These are phyloP conservation scores for Penicillium paneum DNA, from an alignment of 2,329 filamentous ascomycete species.

Conservation along the genomic window DNA sequence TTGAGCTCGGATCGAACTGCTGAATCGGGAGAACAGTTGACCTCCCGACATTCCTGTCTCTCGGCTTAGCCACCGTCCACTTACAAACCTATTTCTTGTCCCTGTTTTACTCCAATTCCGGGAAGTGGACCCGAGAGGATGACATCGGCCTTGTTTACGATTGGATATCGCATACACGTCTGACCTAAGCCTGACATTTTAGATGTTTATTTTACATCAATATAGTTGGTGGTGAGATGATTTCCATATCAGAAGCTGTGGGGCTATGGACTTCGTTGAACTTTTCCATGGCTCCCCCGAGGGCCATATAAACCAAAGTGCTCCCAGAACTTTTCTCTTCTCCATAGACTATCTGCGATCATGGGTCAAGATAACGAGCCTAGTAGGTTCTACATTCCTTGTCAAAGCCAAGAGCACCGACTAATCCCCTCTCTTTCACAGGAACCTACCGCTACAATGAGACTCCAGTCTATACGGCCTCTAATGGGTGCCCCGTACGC, in stretches of 20 bases:
- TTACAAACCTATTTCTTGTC: conserved; percentile 11
- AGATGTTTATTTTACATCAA: background rate
- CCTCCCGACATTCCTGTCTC: background rate
- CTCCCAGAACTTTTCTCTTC: background rate
- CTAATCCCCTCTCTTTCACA: conserved; percentile 12
- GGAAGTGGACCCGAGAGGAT: background rate
- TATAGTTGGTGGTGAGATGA: conserved; percentile 4
- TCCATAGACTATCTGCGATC: conserved; percentile 13
- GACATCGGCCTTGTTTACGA: background rate
- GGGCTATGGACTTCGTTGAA: background rate
- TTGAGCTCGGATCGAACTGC: conserved; percentile 8
- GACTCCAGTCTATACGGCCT: conserved; percentile 58
- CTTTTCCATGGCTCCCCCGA: background rate
- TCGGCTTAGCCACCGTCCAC: conserved; percentile 7
- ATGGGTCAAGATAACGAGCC: conserved; percentile 41
- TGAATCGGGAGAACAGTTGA: conserved; percentile 4
- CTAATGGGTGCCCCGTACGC: conserved; percentile 54
- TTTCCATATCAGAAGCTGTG: conserved; percentile 1
- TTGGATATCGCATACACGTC: background rate
- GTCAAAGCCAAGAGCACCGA: background rate
- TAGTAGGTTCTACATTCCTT: conserved; percentile 19
- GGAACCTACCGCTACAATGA: conserved; percentile 54
- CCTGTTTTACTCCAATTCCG: background rate
- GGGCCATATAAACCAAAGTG: background rate
- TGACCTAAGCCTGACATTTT: background rate